Conservation (phyloP, 345 rosid species). For the Heritiera littoralis region DNA sequence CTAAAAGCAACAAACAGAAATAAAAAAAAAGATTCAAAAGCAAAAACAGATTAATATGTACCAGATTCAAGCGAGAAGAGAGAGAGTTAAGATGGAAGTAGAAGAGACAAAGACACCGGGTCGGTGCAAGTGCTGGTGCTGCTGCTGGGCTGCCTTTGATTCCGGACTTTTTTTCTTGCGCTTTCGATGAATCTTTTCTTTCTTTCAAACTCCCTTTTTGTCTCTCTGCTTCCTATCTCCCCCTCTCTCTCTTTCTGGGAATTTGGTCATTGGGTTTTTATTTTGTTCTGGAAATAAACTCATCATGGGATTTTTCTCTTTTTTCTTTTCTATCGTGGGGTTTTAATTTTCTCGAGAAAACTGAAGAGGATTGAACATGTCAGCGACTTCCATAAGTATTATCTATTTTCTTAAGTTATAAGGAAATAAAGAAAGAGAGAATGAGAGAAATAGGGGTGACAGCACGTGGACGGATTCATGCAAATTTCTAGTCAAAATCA, state of each 20-base stretch:
- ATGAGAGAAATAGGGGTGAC: slow-evolving; percentile 6
- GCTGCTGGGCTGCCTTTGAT: slow-evolving; percentile 15
- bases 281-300: slow-evolving; percentile 1
- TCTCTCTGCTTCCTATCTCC: background rate
- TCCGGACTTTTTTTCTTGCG: slow-evolving; percentile 17
- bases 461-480: slow-evolving; percentile 46
- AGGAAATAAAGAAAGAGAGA: slow-evolving; percentile 1
- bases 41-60: background rate
- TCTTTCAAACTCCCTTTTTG: background rate
- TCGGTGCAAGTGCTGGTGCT: slow-evolving; percentile 24
- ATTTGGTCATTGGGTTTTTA: background rate
- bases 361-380: background rate
- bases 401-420: slow-evolving; percentile 14
- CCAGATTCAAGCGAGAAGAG: slow-evolving; percentile 30
- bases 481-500: slow-evolving; percentile 11
- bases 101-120: slow-evolving; percentile 3
- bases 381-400: background rate
- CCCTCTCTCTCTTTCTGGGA: background rate
- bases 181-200: slow-evolving; percentile 28
- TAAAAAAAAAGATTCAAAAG: background rate
- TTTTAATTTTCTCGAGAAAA: slow-evolving; percentile 20
- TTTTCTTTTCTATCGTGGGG: background rate
- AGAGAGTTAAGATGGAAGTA: background rate
- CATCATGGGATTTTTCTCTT: background rate
- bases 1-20: background rate